phyloP scores from a whole-genome alignment of 371 early-diverging fungal species.

The Apophysomyces trapeziformis region DNA sequence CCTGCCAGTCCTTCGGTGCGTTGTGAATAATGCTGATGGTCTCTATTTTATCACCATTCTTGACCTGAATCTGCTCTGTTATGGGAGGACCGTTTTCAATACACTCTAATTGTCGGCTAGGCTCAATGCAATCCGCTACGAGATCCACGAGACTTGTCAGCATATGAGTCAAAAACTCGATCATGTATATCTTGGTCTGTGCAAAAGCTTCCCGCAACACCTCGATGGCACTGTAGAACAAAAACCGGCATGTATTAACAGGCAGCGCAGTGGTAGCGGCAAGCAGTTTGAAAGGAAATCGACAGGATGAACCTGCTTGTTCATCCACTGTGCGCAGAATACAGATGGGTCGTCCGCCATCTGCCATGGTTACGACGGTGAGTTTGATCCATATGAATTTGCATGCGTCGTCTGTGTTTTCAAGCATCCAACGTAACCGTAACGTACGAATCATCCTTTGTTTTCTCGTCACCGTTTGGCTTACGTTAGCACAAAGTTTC shows the following conservation, averaged over 20 bases:
- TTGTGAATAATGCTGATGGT: neutral
- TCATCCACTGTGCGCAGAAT: conserved; percentile 4
- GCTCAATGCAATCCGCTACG: conserved; percentile 16
- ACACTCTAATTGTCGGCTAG: neutral
- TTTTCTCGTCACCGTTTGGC: conserved; percentile 5
- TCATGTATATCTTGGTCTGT: conserved; percentile 14
- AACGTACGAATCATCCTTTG: neutral
- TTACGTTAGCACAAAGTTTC: conserved; percentile 22
- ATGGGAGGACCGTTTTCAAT: neutral
- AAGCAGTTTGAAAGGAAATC: neutral
- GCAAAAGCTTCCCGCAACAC: conserved; percentile 3
- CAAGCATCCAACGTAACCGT: neutral
- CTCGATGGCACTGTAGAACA: neutral
- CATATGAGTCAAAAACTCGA: conserved; percentile 17
- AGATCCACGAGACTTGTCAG: conserved; percentile 16
- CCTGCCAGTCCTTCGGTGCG: neutral
- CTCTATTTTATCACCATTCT: neutral
- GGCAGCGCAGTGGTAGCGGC: neutral
- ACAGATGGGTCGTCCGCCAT: conserved; percentile 1
- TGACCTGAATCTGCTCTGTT: neutral
- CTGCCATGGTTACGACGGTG: conserved; percentile 4
- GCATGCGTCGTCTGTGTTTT: neutral
- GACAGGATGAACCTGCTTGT: neutral
- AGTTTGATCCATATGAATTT: neutral
- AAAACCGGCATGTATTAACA: neutral